Evolutionary conservation across 2,329 filamentous ascomycete species (phyloP), one percentile per base, ranked within the genome.

Genomic region (Fusarium sp.): DNA sequence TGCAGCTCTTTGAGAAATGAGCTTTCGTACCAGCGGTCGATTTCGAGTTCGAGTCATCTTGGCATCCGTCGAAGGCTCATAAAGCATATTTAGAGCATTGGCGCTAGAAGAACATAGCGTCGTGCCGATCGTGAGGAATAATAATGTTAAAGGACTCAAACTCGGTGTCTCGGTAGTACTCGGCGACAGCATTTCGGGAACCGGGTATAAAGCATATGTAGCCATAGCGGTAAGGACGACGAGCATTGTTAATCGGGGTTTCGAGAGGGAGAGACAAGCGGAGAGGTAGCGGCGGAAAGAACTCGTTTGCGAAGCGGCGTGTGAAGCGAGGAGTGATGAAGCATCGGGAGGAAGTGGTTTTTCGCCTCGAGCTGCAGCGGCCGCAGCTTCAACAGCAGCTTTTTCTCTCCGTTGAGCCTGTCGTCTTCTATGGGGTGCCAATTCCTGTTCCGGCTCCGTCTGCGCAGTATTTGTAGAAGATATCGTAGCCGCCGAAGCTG

Each of bases 71-170:
- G 91, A 88, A 15, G 92, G 93, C 83, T 99, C 96, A 83, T 98
- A 95, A 66, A 98, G 90, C 96, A 99, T 99, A 83, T 99, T 99
- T 74, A 98, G 87, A 4, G 96, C 90, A 81, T 99, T 99, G 47
- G 96, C 96, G 67, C 93, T 94, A 47, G 95, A 94, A n/a, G 91
- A 93, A 81, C 94, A 96, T 25, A 98, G 88, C 9, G 95, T 91
- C 0, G 96, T 98, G 67, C 96, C 96, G 8, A 90, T 90, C 1
- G 96, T 97, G 58, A 99, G 90, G 85, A 97, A 98, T 58, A 97
- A 87, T 23, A 98, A 91, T 13, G 96, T 99, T 60, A 98, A 87
- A 5, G 96, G 94, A 69, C 94, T 97, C 49, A 98, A 89, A 23
- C 94, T 96, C 3, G 96, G 95, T 10, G 92, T 93, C 53, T 87